Evolutionary conservation across 306 rosid species (phyloP).

Genomic region (Cicer judaicum): DNA sequence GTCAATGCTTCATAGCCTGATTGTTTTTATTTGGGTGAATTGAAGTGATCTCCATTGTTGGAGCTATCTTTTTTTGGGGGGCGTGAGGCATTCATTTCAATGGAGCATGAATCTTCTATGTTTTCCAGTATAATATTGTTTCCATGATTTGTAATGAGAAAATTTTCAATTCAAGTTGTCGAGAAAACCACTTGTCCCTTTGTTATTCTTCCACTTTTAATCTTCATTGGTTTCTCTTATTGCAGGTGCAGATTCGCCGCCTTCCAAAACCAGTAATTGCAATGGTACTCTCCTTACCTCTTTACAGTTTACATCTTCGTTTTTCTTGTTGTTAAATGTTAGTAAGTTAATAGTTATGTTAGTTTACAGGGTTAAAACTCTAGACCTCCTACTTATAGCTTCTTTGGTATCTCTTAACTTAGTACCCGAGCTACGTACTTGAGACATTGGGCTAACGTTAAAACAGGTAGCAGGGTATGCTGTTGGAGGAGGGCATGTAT

Average conservation of each 20-base stretch:
- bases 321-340: no score
- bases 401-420: no score
- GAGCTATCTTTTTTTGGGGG: background rate
- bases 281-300: slow-evolving; percentile 59
- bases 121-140: slow-evolving; percentile 9
- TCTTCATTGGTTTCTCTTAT: slow-evolving; percentile 33
- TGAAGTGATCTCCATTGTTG: background rate
- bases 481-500: slow-evolving; percentile 84
- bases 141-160: slow-evolving; percentile 33
- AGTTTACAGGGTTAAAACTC: no score
- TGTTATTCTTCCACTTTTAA: slow-evolving; percentile 3
- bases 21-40: slow-evolving; percentile 12
- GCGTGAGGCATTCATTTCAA: slow-evolving; percentile 2
- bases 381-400: no score
- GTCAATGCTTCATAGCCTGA: no score
- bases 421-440: no score
- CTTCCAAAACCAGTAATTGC: slow-evolving; percentile 96
- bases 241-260: slow-evolving; percentile 84
- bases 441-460: background rate
- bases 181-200: background rate
- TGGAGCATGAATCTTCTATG: slow-evolving; percentile 22
- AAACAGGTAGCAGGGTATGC: slow-evolving; percentile 96
- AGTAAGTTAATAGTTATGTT: no score
- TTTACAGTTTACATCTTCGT: background rate
- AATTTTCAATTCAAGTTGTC: slow-evolving; percentile 13